Evolutionary conservation across 1,284 basidiomycete species (phyloP), one percentile per base, ranked within the genome.

Genomic region (Naganishia sp.): DNA sequence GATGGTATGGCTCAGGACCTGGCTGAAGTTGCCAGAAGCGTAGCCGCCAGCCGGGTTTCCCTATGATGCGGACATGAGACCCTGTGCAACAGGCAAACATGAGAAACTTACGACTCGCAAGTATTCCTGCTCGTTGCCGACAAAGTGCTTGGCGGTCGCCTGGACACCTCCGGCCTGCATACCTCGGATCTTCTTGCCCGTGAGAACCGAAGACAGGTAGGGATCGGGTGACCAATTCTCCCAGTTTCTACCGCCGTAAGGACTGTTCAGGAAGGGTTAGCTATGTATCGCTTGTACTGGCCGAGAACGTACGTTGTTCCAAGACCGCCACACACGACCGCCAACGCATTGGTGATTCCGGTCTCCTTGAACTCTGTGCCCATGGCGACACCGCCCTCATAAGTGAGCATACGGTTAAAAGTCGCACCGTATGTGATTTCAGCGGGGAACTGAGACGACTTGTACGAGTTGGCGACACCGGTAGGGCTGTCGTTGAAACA

Each of bases 191-290:
- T 90, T 91, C 6, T 87, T 83, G 0, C 88, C 84, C 0, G 89
- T 85, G 45, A 90, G 82, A 68, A 83, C 80, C 25, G 90, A 90
- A 21, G 87, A 87, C 6, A 90, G 83, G 64, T 85, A 79, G 0
- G 90, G 89, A 73, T 92, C 90, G 75, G 92, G 89, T 0, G 88
- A 88, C 80, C 89, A 91, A 52, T 87, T 88, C 75, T 72, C 73
- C 63, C 75, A 74, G 9, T 74, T 88, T 67, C 89, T 81, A 56
- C 89, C 89, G 28, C 88, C 88, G 13, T 88, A 83, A 3, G 89
- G 89, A 70, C 82, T 86, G 39, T 16, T 28, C 2, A 16, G 33
- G 18, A 13, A n/a, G 13, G 10, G 25, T 46, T 9, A 45, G 16
- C 6, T 45, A 21, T 48, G 39, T 33, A 49, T 3, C 33, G 10